Conservation (phyloP, 768 basidiomycete genomes). For the Sutorius australiensis region DNA sequence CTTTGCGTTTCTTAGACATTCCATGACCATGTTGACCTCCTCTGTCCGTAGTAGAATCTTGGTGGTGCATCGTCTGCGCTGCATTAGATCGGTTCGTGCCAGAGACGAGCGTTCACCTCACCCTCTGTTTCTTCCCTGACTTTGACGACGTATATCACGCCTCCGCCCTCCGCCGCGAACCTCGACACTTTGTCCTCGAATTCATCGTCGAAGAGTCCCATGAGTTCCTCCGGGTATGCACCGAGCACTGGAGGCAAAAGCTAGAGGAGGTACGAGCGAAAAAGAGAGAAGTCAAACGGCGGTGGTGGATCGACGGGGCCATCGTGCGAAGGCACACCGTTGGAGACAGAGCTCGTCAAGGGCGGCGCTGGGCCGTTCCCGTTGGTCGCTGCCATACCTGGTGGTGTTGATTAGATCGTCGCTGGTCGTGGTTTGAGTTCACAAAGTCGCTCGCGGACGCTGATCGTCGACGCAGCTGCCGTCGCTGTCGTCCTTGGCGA, state of each 20-base stretch:
- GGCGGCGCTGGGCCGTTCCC: slow-evolving; percentile 25
- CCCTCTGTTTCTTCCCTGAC: slow-evolving; percentile 71
- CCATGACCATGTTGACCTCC: slow-evolving; percentile 90
- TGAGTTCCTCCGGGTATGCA: slow-evolving; percentile 60
- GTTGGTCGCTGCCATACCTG: slow-evolving; percentile 21
- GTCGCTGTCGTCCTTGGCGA: slow-evolving; percentile 21
- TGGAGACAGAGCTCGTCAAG: slow-evolving; percentile 29
- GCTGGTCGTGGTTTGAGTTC: slow-evolving; percentile 11
- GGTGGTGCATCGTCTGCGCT: slow-evolving; percentile 59
- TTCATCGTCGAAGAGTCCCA: slow-evolving; percentile 64
- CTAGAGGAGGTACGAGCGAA: slow-evolving; percentile 65
- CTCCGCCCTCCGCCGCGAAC: slow-evolving; percentile 73
- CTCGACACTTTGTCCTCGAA: slow-evolving; percentile 73
- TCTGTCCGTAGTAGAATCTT: slow-evolving; percentile 76
- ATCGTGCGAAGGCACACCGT: slow-evolving; percentile 25
- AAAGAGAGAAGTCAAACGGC: slow-evolving; percentile 63
- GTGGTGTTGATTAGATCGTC: slow-evolving; percentile 5
- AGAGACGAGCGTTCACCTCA: slow-evolving; percentile 30
- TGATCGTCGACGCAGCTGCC: slow-evolving; percentile 7
- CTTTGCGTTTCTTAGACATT: slow-evolving; percentile 91
- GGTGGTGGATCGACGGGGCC: slow-evolving; percentile 37
- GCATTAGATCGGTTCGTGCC: slow-evolving; percentile 6
- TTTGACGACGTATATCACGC: slow-evolving; percentile 81
- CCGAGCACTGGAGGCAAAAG: slow-evolving; percentile 82
- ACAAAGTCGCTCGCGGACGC: background rate